phyloP scores from a whole-genome alignment of 352 stramenopile species.

The Plasmopara viticola region DNA sequence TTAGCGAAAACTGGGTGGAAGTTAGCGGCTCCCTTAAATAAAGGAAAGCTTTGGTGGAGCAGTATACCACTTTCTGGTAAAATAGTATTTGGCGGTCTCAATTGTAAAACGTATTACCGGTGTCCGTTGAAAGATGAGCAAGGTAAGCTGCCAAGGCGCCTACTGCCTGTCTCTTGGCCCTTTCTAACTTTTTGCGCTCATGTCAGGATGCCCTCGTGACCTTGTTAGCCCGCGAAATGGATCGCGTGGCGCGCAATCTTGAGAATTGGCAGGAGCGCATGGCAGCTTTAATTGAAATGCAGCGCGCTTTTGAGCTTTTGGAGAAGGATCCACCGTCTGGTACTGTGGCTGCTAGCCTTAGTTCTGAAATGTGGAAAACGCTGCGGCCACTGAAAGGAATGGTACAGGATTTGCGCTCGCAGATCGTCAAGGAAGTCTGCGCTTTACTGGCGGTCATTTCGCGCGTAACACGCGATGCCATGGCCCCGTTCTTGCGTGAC shows the following conservation, averaged over 20 bases:
- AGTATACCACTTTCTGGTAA: too few species aligned
- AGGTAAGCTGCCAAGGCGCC: neutral
- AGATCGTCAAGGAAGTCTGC: slow-evolving; percentile 85
- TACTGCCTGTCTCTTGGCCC: neutral
- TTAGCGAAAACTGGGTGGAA: too few species aligned
- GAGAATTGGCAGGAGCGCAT: slow-evolving; percentile 83
- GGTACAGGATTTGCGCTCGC: slow-evolving; percentile 74
- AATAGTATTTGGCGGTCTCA: too few species aligned
- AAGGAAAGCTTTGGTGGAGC: too few species aligned
- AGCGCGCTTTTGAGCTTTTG: slow-evolving; percentile 56
- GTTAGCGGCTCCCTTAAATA: too few species aligned
- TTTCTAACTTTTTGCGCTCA: neutral
- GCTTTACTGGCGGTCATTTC: slow-evolving; percentile 52
- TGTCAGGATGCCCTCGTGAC: slow-evolving; percentile 19
- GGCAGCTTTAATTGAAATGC: slow-evolving; percentile 54
- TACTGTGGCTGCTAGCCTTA: slow-evolving; percentile 29
- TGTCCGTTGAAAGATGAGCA: neutral
- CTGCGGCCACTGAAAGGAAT: slow-evolving; percentile 68
- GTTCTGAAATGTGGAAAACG: slow-evolving; percentile 58
- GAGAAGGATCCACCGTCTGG: slow-evolving; percentile 28
- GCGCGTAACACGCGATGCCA: slow-evolving; percentile 59
- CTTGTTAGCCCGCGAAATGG: slow-evolving; percentile 57
- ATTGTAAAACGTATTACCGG: too few species aligned
- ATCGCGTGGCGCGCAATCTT: slow-evolving; percentile 61
- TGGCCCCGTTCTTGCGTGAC: slow-evolving; percentile 71